phyloP scores from a whole-genome alignment of 2,329 filamentous ascomycete species.

The Ilyonectria destructans region DNA sequence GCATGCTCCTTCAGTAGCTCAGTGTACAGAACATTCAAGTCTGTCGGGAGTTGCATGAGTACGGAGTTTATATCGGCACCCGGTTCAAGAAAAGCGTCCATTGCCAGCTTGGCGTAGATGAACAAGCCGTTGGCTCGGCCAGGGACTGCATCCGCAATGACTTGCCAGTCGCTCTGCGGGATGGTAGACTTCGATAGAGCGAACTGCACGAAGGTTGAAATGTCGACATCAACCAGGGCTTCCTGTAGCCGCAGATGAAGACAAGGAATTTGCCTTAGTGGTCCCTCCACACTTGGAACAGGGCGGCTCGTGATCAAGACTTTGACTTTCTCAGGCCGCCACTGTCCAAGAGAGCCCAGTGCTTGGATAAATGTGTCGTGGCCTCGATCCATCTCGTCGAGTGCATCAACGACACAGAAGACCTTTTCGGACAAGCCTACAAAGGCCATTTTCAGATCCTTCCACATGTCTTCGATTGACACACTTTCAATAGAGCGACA shows the following conservation, averaged over 20 bases:
- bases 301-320: slow-evolving; percentile 63
- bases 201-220: slow-evolving; percentile 55
- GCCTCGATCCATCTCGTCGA: slow-evolving; percentile 64
- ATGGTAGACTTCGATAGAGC: slow-evolving; percentile 37
- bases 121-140: slow-evolving; percentile 35
- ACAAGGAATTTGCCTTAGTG: slow-evolving; percentile 47
- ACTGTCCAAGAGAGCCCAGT: slow-evolving; percentile 53
- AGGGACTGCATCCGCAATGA: slow-evolving; percentile 25
- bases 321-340: slow-evolving; percentile 55
- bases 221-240: slow-evolving; percentile 57
- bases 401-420: slow-evolving; percentile 61
- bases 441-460: slow-evolving; percentile 47
- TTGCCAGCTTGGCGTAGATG: slow-evolving; percentile 40
- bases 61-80: slow-evolving; percentile 7
- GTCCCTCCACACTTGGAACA: slow-evolving; percentile 48
- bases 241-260: slow-evolving; percentile 58
- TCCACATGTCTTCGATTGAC: slow-evolving; percentile 50
- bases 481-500: slow-evolving; percentile 10
- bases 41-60: slow-evolving; percentile 10
- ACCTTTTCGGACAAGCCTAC: slow-evolving; percentile 42
- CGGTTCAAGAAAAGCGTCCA: slow-evolving; percentile 27
- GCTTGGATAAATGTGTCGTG: slow-evolving; percentile 52
- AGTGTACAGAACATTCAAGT: slow-evolving; percentile 32
- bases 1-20: slow-evolving; percentile 32
- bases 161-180: slow-evolving; percentile 32